Conservation (phyloP, 1,139 yeast species). For the Blastobotrys serpentis region DNA sequence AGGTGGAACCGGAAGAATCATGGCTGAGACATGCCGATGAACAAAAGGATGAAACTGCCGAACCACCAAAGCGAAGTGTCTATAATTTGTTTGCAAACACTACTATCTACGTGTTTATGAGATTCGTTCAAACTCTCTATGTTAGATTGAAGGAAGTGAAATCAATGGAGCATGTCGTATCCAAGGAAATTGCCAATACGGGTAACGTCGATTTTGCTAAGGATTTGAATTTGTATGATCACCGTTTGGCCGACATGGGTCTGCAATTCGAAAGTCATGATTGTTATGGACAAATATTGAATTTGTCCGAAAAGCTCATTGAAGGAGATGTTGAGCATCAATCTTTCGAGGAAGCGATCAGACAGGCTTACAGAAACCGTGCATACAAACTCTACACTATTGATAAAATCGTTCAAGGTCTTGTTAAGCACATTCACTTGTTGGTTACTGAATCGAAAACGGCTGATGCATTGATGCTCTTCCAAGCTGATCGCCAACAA, state of each 20-base stretch:
- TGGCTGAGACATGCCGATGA: slow-evolving; percentile 21
- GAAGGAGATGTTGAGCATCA: slow-evolving; percentile 93
- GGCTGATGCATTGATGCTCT: slow-evolving; percentile 74
- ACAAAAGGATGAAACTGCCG: slow-evolving; percentile 20
- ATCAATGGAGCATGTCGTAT: slow-evolving; percentile 59
- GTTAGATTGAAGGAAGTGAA: slow-evolving; percentile 79
- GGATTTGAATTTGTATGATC: slow-evolving; percentile 79
- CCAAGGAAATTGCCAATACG: slow-evolving; percentile 61
- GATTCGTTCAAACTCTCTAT: slow-evolving; percentile 79
- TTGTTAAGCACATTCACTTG: slow-evolving; percentile 83
- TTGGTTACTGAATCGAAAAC: slow-evolving; percentile 80
- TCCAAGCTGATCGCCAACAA: slow-evolving; percentile 73
- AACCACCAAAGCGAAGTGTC: slow-evolving; percentile 38
- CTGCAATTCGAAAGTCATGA: slow-evolving; percentile 67
- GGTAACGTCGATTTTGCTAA: slow-evolving; percentile 79
- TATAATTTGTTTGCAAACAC: slow-evolving; percentile 88
- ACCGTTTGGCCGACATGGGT: slow-evolving; percentile 78
- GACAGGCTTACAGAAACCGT: slow-evolving; percentile 91
- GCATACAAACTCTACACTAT: slow-evolving; percentile 91
- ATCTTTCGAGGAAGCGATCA: slow-evolving; percentile 91
- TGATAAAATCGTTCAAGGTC: slow-evolving; percentile 87
- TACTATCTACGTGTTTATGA: slow-evolving; percentile 85
- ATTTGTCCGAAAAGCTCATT: slow-evolving; percentile 69
- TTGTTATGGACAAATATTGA: slow-evolving; percentile 75
- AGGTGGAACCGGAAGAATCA: slow-evolving; percentile 25